Evolutionary conservation across 129 eudicot species (phyloP), one percentile per base, ranked within the genome.

Genomic region (Chrysanthemum makinoi): DNA sequence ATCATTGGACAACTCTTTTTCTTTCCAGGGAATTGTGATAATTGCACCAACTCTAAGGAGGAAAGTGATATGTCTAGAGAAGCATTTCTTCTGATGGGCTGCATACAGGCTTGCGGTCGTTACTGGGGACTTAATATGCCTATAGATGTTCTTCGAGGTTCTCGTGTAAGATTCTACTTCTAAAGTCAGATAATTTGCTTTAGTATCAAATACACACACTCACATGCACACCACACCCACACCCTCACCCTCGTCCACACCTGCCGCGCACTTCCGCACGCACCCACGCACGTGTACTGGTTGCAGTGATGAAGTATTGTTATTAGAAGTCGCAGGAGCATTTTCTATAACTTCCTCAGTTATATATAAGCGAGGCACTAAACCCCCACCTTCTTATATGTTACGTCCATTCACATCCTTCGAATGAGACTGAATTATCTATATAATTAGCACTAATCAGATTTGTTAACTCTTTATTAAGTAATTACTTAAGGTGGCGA

Each of bases 121-220:
- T 78, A 81, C 33, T 92, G 94, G 94, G 96, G 98, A 28, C 95
- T 92, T 64, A 89, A 89, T 80, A 52, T 92, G 73, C 96, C 96
- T 54, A 68, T 92, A 56, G 98, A 89, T 50, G 94, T 88, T 71
- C 98, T 92, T 78, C 98, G 98, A 56, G 98, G 98, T 74, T 92
- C 98, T 81, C 90, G 95, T 72, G 98, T 92, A 89, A 92, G 94
- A 62, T 72, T 61, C 48, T 46, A 24, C 58, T 56, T 75, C 8
- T 19, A 56, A 68, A 66, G 47, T 49, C 60, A 33, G 26, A 60
- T 76, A 76, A 67, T 62, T 18, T 13, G 15, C 62, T 59, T 26
- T 18, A 17, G 62, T 46, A 2, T 26, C 12, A 43, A 15, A 26
- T 8, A n/a, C n/a, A 30, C 17, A 15, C 47, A 70, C 15, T 17